Evolutionary conservation across 768 basidiomycete species (phyloP).

Genomic region (Mrakia blollopis): DNA sequence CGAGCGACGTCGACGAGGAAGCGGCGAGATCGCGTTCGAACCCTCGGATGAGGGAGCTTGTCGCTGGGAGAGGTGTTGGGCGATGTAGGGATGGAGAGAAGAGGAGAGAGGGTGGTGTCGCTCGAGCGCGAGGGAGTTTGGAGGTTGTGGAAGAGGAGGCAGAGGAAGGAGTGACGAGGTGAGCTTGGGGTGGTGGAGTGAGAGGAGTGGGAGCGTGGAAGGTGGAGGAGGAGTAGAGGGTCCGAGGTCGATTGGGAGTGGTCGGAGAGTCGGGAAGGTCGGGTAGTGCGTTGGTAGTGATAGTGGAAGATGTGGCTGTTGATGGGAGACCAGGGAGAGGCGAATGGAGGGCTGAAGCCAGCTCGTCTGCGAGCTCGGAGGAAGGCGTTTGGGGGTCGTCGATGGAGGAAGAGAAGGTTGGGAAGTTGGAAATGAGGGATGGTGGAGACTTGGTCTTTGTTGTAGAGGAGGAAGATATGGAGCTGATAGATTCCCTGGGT

Average conservation of each 20-base stretch:
- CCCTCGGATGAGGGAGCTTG: conserved; percentile 3
- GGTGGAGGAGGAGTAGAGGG: background rate
- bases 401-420: background rate
- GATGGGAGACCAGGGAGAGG: background rate
- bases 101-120: background rate
- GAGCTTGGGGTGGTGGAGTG: conserved; percentile 17
- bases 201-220: conserved; percentile 5
- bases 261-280: background rate
- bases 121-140: background rate
- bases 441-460: background rate
- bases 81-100: background rate
- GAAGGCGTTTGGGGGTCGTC: background rate
- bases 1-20: conserved; percentile 3
- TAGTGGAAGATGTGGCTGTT: background rate
- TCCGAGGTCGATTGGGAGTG: background rate
- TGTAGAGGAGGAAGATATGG: background rate
- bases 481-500: background rate
- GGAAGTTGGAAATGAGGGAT: conserved; percentile 2
- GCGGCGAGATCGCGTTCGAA: background rate
- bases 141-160: background rate
- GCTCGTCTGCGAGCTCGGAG: background rate
- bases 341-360: background rate
- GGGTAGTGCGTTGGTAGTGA: no score
- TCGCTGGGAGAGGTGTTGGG: background rate
- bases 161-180: conserved; percentile 2